Evolutionary conservation across 164 flowering plant species (phyloP).

Genomic region (Kalanchoe fedtschenkoi): DNA sequence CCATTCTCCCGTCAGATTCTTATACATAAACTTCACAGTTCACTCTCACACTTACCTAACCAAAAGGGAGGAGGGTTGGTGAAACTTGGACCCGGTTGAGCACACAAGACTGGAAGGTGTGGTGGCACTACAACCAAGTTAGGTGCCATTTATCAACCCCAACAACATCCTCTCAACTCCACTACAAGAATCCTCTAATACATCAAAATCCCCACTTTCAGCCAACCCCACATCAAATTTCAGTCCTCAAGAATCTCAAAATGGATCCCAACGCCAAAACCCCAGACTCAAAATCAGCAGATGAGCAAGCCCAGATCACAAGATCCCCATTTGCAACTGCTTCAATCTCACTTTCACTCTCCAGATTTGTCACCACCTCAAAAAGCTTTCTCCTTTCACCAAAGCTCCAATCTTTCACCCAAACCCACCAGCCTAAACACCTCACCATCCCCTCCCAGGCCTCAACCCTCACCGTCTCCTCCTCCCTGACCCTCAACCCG

Average conservation of each 20-base stretch:
- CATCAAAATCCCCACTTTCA: background rate
- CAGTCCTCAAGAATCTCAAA: background rate
- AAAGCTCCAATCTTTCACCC: constrained; percentile 18
- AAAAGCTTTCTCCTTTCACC: constrained; percentile 29
- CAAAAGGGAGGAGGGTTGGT: too few species aligned
- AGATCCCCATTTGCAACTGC: background rate
- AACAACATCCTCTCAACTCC: too few species aligned
- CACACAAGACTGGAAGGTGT: too few species aligned
- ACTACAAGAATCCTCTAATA: too few species aligned
- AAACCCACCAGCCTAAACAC: constrained; percentile 24
- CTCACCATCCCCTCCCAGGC: constrained; percentile 60
- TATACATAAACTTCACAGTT: too few species aligned
- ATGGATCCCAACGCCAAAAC: background rate
- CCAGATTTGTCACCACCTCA: constrained; percentile 31
- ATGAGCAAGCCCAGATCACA: background rate
- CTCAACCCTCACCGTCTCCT: constrained; percentile 35
- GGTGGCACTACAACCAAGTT: too few species aligned
- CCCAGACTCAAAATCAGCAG: background rate
- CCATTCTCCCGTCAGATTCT: too few species aligned
- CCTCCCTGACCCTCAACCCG: constrained; percentile 25
- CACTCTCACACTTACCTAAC: too few species aligned
- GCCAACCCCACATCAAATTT: background rate
- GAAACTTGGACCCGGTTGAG: too few species aligned
- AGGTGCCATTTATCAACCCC: too few species aligned
- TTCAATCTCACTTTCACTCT: constrained; percentile 39